A percentile compares a stretch with the other conserved stretches of the same genome.
phyloP scores from a whole-genome alignment of 768 basidiomycete genomes.

The Rhodotorula kratochvilovae region DNA sequence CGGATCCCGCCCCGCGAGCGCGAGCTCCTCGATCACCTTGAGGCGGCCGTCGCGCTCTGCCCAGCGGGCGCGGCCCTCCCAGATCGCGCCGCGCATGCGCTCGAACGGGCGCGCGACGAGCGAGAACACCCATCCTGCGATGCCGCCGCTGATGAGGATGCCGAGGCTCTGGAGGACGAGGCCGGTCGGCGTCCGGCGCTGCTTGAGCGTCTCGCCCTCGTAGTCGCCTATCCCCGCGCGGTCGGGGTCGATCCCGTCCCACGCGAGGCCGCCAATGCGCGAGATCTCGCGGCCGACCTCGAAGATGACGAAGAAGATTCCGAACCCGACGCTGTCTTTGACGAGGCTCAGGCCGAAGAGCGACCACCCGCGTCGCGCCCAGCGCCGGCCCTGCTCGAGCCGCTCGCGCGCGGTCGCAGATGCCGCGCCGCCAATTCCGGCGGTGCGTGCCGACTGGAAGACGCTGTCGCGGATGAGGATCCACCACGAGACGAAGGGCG shows the following conservation, averaged over 20 bases:
- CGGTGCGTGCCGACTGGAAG: conserved; percentile 5
- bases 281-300: conserved; percentile 32
- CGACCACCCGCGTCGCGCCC: conserved; percentile 36
- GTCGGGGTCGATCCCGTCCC: conserved; percentile 3
- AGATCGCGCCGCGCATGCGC: conserved; percentile 22
- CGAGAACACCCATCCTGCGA: conserved; percentile 27
- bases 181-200: background rate
- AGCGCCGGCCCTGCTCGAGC: conserved; percentile 11
- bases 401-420: background rate
- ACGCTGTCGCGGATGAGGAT: conserved; percentile 30
- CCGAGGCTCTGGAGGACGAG: conserved; percentile 19
- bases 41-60: conserved; percentile 13
- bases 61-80: conserved; percentile 27
- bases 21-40: conserved; percentile 12
- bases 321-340: conserved; percentile 41
- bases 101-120: conserved; percentile 35
- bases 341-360: conserved; percentile 31
- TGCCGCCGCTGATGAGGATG: conserved; percentile 20
- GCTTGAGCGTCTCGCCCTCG: conserved; percentile 2
- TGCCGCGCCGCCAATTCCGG: background rate
- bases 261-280: conserved; percentile 10
- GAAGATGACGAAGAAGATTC: conserved; percentile 41
- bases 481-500: conserved; percentile 25
- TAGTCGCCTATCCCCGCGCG: background rate
- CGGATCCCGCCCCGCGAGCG: background rate